A percentile compares a stretch with the other conserved stretches of the same genome.
Evolutionary conservation across 2,329 filamentous ascomycete species (phyloP).

Genomic region (Trichoderma sp.): DNA sequence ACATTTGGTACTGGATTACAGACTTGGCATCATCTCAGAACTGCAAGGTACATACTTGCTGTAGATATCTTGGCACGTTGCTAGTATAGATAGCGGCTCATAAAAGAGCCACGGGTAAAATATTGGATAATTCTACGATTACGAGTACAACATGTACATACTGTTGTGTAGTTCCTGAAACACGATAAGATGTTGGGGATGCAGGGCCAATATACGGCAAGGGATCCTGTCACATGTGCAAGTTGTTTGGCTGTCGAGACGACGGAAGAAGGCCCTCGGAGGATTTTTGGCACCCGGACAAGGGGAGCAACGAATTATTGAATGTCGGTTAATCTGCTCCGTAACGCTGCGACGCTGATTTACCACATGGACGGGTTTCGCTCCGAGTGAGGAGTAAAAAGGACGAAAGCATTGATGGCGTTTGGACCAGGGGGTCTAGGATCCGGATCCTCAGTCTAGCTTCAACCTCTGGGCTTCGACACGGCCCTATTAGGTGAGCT

Average conservation of each 20-base stretch:
- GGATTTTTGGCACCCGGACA: neutral
- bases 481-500: neutral
- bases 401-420: neutral
- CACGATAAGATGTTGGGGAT: neutral
- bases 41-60: neutral
- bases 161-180: neutral
- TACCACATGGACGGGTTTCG: neutral
- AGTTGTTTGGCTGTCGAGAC: neutral
- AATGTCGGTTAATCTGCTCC: neutral
- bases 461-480: neutral
- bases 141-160: neutral
- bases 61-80: neutral
- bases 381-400: neutral
- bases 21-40: neutral
- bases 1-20: neutral
- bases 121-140: neutral
- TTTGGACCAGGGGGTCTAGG: neutral
- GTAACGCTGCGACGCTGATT: neutral
- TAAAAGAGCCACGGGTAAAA: neutral
- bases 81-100: neutral
- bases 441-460: neutral
- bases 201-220: neutral
- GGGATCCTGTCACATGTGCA: neutral
- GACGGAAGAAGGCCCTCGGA: neutral
- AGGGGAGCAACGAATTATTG: neutral